Evolutionary conservation across 2,329 filamentous ascomycete species (phyloP).

Genomic region (Aspergillus novofumigatus): DNA sequence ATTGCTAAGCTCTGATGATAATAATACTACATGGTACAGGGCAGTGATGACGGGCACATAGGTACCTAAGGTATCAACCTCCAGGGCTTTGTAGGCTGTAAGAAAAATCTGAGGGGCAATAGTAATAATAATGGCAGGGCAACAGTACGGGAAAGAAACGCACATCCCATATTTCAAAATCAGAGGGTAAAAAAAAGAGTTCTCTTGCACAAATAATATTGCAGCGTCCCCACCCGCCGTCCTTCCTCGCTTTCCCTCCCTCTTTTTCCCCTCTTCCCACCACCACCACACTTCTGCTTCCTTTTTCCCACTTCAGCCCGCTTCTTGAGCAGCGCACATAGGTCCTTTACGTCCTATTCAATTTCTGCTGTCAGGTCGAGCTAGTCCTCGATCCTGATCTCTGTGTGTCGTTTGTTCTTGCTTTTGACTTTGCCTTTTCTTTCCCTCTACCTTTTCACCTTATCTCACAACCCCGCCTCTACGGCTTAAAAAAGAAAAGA

Average conservation of each 20-base stretch:
- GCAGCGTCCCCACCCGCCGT: slow-evolving; percentile 22
- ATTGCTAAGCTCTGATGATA: background rate
- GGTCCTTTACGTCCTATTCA: slow-evolving; percentile 29
- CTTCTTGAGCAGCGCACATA: slow-evolving; percentile 38
- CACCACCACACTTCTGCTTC: slow-evolving; percentile 10
- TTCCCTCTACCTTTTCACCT: slow-evolving; percentile 25
- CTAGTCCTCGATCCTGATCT: slow-evolving; percentile 41
- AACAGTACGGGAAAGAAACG: slow-evolving; percentile 4
- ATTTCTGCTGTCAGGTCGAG: slow-evolving; percentile 35
- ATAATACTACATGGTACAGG: background rate
- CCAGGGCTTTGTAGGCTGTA: background rate
- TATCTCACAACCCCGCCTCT: slow-evolving; percentile 38
- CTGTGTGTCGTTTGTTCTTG: slow-evolving; percentile 35
- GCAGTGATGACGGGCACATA: background rate
- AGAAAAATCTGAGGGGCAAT: slow-evolving; percentile 6
- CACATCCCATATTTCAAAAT: slow-evolving; percentile 11
- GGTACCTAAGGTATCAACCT: background rate
- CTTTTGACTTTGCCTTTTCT: slow-evolving; percentile 26
- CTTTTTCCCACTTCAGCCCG: slow-evolving; percentile 24
- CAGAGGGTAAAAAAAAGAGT: slow-evolving; percentile 21
- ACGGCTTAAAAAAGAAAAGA: slow-evolving; percentile 33
- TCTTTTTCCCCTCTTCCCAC: slow-evolving; percentile 23
- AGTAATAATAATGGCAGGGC: background rate
- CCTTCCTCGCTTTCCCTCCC: slow-evolving; percentile 16
- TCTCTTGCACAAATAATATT: slow-evolving; percentile 14